Conservation (phyloP, 805 yeast genomes). For the Suhomyces kilbournensis region DNA sequence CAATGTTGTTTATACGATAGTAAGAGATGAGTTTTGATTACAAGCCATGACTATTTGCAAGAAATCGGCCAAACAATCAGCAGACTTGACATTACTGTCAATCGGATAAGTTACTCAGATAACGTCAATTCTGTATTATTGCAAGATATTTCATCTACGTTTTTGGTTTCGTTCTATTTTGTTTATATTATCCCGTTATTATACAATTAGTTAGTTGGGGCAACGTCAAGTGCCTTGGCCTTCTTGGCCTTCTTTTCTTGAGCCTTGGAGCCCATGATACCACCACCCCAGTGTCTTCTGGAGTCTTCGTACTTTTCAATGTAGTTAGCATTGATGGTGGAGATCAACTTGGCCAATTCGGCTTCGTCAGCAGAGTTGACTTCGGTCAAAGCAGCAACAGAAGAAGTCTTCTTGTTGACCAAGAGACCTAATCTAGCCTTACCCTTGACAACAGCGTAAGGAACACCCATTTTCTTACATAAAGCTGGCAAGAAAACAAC, state of each 20-base stretch:
- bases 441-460: constrained; percentile 51
- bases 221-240: constrained; percentile 51
- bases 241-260: constrained; percentile 78
- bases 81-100: too few relatives aligned
- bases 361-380: constrained; percentile 93
- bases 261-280: constrained; percentile 94
- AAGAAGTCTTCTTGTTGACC: constrained; percentile 95
- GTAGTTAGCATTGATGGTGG: constrained; percentile 92
- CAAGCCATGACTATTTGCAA: too few relatives aligned
- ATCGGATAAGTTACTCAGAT: too few relatives aligned
- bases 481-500: constrained; percentile 97
- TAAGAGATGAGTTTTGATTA: too few relatives aligned
- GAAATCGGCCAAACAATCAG: too few relatives aligned
- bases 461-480: constrained; percentile 99
- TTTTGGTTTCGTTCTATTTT: neutral
- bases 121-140: too few relatives aligned
- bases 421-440: constrained; percentile 48
- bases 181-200: neutral
- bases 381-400: constrained; percentile 96
- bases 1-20: too few relatives aligned
- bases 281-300: constrained; percentile 99
- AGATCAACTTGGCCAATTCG: constrained; percentile 86
- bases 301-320: constrained; percentile 89
- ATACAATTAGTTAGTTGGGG: constrained; percentile 6
- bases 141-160: too few relatives aligned